Conservation (phyloP, 2,329 filamentous ascomycete species). For the Eutypa lata region DNA sequence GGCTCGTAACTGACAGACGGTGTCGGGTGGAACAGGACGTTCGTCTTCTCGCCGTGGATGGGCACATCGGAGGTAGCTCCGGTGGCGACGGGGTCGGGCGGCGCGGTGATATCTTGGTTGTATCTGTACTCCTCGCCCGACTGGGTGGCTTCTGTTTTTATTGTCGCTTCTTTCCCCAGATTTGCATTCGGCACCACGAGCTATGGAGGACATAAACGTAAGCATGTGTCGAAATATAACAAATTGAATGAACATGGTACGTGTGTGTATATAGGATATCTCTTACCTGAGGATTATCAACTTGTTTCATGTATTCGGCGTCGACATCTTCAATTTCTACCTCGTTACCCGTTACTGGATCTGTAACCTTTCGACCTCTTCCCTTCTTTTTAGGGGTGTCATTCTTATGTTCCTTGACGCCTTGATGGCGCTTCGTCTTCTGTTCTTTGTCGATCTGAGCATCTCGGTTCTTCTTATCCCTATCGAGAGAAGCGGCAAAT, state of each 20-base stretch:
- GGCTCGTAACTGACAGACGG: conserved; percentile 87
- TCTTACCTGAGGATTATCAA: conserved; percentile 67
- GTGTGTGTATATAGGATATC: neutral
- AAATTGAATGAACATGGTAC: neutral
- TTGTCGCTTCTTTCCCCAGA: conserved; percentile 68
- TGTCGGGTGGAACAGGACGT: conserved; percentile 92
- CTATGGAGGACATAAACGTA: conserved; percentile 33
- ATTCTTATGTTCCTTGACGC: conserved; percentile 41
- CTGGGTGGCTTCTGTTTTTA: conserved; percentile 69
- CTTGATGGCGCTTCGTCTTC: conserved; percentile 27
- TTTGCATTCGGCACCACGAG: conserved; percentile 89
- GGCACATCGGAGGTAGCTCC: conserved; percentile 90
- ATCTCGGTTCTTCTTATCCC: conserved; percentile 74
- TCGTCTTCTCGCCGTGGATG: conserved; percentile 94
- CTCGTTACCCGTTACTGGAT: conserved; percentile 83
- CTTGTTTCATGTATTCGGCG: conserved; percentile 63
- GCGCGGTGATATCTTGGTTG: conserved; percentile 85
- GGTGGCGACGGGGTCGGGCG: conserved; percentile 78
- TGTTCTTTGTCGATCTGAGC: conserved; percentile 61
- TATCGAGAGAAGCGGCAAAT: conserved; percentile 76
- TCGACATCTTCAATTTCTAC: conserved; percentile 83
- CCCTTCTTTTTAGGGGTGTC: conserved; percentile 34
- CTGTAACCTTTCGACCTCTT: conserved; percentile 70
- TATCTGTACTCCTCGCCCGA: conserved; percentile 76
- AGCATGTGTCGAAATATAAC: neutral